phyloP scores from a whole-genome alignment of 192 early-diverging fungal species.

The Gorgonomyces haynaldii region DNA sequence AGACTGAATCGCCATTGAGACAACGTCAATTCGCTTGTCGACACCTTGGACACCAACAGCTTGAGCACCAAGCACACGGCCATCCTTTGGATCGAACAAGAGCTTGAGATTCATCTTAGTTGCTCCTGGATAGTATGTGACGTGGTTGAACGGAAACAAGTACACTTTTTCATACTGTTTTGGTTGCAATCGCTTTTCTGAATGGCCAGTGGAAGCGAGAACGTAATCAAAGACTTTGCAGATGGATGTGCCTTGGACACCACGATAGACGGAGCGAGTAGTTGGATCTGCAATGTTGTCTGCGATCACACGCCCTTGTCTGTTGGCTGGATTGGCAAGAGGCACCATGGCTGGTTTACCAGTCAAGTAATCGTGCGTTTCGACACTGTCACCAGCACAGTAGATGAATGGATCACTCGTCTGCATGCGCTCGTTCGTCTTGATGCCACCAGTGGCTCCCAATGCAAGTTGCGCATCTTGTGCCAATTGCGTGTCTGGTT shows the following conservation, averaged over 20 bases:
- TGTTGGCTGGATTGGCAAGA: constrained; percentile 6
- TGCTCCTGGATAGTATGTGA: constrained; percentile 6
- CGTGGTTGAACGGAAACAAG: constrained; percentile 2
- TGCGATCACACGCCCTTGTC: constrained; percentile 2
- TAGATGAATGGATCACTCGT: constrained; percentile 9
- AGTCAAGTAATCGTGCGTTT: constrained; percentile 4
- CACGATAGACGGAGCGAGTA: not conserved
- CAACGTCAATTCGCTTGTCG: constrained; percentile 9
- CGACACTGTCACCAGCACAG: constrained; percentile 3
- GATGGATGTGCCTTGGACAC: constrained; percentile 7
- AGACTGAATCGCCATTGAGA: constrained; percentile 4
- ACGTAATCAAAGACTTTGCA: constrained; percentile 7
- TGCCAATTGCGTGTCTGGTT: constrained; percentile 2
- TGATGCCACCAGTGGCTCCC: constrained; percentile 3
- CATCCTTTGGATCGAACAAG: constrained; percentile 8
- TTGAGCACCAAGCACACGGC: constrained; percentile 2
- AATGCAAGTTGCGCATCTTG: not conserved
- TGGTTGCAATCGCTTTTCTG: not conserved
- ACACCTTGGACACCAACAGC: constrained; percentile 4
- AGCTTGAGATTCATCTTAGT: constrained; percentile 2
- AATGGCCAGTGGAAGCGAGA: not conserved
- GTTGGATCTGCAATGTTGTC: not conserved
- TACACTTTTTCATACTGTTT: constrained; percentile 1
- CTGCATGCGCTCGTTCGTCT: constrained; percentile 5
- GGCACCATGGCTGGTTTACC: constrained; percentile 1